phyloP scores from a whole-genome alignment of 129 eudicot genomes.

The Ambrosia artemisiifolia region DNA sequence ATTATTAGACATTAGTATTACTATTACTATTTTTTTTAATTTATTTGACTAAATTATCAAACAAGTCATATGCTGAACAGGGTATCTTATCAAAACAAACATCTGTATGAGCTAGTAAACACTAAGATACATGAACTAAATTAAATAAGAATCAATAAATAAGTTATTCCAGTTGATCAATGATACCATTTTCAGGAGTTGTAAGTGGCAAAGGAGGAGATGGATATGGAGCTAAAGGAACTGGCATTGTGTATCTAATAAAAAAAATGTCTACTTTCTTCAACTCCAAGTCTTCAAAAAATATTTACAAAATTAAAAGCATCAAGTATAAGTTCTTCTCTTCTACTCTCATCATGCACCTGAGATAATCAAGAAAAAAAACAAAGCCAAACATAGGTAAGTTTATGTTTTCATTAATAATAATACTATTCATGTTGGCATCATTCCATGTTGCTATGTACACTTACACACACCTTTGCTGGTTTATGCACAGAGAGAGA shows the following conservation, averaged over 20 bases:
- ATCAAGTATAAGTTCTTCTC: conserved; percentile 17
- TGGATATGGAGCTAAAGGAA: conserved; percentile 88
- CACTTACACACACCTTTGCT: conserved; percentile 43
- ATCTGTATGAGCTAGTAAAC: not conserved
- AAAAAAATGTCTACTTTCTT: conserved; percentile 15
- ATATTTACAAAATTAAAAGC: conserved; percentile 30
- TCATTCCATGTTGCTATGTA: conserved; percentile 27
- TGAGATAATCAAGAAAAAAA: conserved; percentile 20
- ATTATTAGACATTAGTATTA: too few relatives aligned
- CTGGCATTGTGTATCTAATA: conserved; percentile 55
- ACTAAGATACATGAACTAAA: not conserved
- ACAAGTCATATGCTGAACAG: not conserved
- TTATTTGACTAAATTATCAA: not conserved
- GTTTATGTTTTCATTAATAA: conserved; percentile 18
- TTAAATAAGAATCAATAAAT: not conserved
- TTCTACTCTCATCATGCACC: conserved; percentile 33
- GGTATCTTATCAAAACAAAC: too few relatives aligned
- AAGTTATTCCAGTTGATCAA: not conserved
- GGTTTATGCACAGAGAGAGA: conserved; percentile 38
- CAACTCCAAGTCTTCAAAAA: conserved; percentile 35
- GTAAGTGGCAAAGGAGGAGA: conserved; percentile 58
- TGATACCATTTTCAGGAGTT: conserved; percentile 66
- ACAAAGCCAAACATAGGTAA: not conserved
- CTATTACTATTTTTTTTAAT: too few relatives aligned
- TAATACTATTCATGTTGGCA: conserved; percentile 27